phyloP scores from a whole-genome alignment of 371 early-diverging fungal genomes.

The Choanephora cucurbitarum region DNA sequence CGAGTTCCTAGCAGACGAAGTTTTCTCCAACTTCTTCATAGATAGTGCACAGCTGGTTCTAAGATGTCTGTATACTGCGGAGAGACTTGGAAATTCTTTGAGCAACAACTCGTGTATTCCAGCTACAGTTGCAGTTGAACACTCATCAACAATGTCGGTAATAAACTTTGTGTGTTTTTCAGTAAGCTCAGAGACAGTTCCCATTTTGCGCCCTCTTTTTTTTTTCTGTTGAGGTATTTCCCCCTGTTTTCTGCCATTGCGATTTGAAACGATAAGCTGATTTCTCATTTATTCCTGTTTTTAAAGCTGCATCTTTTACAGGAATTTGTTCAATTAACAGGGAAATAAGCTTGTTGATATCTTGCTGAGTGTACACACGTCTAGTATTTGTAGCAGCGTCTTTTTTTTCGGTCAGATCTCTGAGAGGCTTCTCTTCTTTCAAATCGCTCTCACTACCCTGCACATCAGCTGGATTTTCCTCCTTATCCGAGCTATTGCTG shows the following conservation, averaged over 20 bases:
- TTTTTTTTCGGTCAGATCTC: constrained; percentile 15
- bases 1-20: too few relatives aligned
- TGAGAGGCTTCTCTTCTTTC: constrained; percentile 22
- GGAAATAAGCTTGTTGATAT: constrained; percentile 11
- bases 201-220: constrained; percentile 8
- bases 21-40: too few relatives aligned
- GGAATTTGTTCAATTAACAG: constrained; percentile 9
- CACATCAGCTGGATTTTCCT: constrained; percentile 5
- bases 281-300: constrained; percentile 8
- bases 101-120: too few relatives aligned
- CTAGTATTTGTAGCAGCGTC: constrained; percentile 5
- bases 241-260: constrained; percentile 10
- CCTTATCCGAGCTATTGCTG: constrained; percentile 9
- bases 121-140: constrained; percentile 8
- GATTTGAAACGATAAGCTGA: constrained; percentile 8
- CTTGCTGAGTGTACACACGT: constrained; percentile 14
- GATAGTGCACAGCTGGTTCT: too few relatives aligned
- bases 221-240: constrained; percentile 11
- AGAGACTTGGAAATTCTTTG: too few relatives aligned
- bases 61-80: too few relatives aligned
- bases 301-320: constrained; percentile 13
- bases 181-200: constrained; percentile 19
- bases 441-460: constrained; percentile 9
- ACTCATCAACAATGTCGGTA: constrained; percentile 5
- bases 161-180: not conserved